These are phyloP conservation scores for Arthromyces matolae DNA, from an alignment of 768 basidiomycete species.

Conservation along the genomic window DNA sequence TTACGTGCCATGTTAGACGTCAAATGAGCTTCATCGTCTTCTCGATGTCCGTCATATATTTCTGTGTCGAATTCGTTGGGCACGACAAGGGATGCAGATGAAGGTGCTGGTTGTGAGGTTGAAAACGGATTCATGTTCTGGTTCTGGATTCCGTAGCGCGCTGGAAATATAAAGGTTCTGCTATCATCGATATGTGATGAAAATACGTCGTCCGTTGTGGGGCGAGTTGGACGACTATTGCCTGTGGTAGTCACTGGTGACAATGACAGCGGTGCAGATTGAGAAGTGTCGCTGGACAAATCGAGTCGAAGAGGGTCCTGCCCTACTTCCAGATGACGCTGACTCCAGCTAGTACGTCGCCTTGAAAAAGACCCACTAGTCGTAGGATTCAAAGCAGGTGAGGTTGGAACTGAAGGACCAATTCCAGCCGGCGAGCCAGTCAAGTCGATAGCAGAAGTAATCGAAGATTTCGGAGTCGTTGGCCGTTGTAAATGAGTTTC, in stretches of 20 bases:
- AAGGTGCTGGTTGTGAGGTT: conserved; percentile 42
- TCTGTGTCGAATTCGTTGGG: conserved; percentile 33
- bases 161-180: conserved; percentile 30
- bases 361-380: conserved; percentile 42
- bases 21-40: conserved; percentile 58
- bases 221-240: conserved; percentile 20
- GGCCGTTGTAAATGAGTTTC: conserved; percentile 29
- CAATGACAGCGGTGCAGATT: conserved; percentile 18
- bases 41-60: conserved; percentile 34
- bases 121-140: conserved; percentile 35
- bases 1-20: conserved; percentile 48
- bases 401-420: conserved; percentile 41
- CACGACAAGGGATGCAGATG: conserved; percentile 49
- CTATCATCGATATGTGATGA: conserved; percentile 37
- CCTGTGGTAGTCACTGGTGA: conserved; percentile 12
- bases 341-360: conserved; percentile 58
- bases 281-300: conserved; percentile 19
- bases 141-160: conserved; percentile 31
- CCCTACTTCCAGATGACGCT: conserved; percentile 36
- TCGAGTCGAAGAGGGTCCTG: conserved; percentile 47
- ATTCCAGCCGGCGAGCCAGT: conserved; percentile 43
- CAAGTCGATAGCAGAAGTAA: conserved; percentile 56
- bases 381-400: conserved; percentile 55
- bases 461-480: conserved; percentile 38
- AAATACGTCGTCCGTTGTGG: conserved; percentile 45